phyloP scores from a whole-genome alignment of 1,139 yeast genomes.

The Geotrichum cucujoidarum region DNA sequence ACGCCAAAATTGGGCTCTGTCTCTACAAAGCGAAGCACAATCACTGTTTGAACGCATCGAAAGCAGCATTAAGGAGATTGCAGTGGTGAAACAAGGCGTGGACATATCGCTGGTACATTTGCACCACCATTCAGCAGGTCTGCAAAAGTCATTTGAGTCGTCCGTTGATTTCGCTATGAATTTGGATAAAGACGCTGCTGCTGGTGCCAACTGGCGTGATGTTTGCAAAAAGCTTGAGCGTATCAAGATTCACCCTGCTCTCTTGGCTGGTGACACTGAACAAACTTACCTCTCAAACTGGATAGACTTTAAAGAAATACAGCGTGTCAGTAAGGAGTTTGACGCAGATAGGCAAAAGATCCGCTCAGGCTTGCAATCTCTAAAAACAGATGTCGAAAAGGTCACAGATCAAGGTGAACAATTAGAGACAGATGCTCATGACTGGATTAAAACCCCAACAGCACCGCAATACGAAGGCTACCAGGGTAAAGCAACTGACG shows the following conservation, averaged over 20 bases:
- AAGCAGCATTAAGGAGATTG: slow-evolving; percentile 21
- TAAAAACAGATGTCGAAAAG: slow-evolving; percentile 23
- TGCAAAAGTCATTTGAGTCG: slow-evolving; percentile 28
- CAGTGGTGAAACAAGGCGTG: slow-evolving; percentile 29
- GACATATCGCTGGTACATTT: slow-evolving; percentile 32
- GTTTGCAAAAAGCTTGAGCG: slow-evolving; percentile 22
- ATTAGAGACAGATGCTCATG: slow-evolving; percentile 22
- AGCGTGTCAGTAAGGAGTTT: slow-evolving; percentile 19
- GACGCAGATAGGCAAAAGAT: slow-evolving; percentile 18
- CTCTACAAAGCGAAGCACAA: slow-evolving; percentile 12
- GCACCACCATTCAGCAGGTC: slow-evolving; percentile 28
- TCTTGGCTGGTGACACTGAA: slow-evolving; percentile 18
- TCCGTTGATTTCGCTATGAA: slow-evolving; percentile 27
- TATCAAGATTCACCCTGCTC: slow-evolving; percentile 16
- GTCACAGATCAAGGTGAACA: slow-evolving; percentile 24
- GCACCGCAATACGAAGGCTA: slow-evolving; percentile 16
- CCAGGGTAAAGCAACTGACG: slow-evolving; percentile 6
- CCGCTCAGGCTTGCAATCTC: slow-evolving; percentile 19
- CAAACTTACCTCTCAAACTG: slow-evolving; percentile 25
- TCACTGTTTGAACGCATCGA: slow-evolving; percentile 17
- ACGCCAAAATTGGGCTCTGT: slow-evolving; percentile 21
- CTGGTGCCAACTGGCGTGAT: slow-evolving; percentile 27
- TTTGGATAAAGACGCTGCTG: slow-evolving; percentile 27
- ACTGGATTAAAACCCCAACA: slow-evolving; percentile 20
- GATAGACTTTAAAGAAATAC: slow-evolving; percentile 26